Percentiles rank a stretch among this genome's conserved stretches.
Conservation (phyloP, 176 grass and related monocot genomes). For the Phragmites australis region DNA sequence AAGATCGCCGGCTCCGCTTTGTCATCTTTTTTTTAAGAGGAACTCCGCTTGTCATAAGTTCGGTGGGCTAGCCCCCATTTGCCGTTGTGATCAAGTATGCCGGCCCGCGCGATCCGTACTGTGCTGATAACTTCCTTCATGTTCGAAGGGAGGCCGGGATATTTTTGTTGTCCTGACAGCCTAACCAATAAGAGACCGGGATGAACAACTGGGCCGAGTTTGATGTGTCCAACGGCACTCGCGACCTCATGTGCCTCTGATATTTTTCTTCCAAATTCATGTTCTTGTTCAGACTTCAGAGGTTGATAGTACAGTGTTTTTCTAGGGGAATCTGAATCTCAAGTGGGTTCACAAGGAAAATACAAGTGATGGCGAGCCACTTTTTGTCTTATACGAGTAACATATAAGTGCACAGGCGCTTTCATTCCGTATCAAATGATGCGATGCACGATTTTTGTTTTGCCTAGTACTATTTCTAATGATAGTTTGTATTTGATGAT, state of each 20-base stretch:
- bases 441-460: not conserved
- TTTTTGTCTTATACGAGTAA: not conserved
- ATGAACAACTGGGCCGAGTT: not conserved
- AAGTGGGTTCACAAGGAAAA: not conserved
- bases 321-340: not conserved
- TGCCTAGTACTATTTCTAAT: not conserved
- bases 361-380: not conserved
- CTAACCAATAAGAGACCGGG: not conserved
- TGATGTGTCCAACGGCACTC: not conserved
- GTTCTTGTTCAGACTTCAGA: not conserved
- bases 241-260: not conserved
- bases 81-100: not conserved
- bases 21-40: too few relatives aligned
- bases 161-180: not conserved
- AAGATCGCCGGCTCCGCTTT: too few relatives aligned
- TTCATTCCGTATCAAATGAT: not conserved
- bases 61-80: not conserved
- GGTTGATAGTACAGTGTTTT: not conserved
- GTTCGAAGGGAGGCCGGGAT: too few relatives aligned
- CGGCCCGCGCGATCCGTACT: not conserved
- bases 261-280: not conserved
- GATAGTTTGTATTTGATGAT: too few relatives aligned
- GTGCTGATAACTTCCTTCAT: not conserved
- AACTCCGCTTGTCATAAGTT: too few relatives aligned
- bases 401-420: too few relatives aligned